Evolutionary conservation across 495 filamentous ascomycete species (phyloP).

Genomic region (Letharia columbiana): DNA sequence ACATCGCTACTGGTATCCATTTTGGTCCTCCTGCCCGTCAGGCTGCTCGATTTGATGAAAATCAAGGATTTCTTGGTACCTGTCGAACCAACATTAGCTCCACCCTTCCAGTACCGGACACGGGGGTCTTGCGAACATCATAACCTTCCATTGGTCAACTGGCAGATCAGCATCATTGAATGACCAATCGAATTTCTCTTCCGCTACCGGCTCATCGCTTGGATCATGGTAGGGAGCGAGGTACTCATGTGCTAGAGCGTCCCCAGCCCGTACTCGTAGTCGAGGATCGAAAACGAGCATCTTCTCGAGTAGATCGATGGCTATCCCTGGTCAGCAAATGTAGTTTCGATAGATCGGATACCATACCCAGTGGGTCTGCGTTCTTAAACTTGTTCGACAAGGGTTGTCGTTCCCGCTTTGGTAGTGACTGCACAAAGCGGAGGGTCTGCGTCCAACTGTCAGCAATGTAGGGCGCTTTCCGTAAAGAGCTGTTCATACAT

Average conservation of each 20-base stretch:
- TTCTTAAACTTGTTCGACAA: conserved; percentile 91
- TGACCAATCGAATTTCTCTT: conserved; percentile 99
- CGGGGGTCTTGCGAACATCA: conserved; percentile 65
- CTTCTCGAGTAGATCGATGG: conserved; percentile 84
- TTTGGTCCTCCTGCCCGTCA: conserved; percentile 28
- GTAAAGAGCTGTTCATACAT: conserved; percentile 47
- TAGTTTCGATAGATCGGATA: background rate
- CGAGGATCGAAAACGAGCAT: conserved; percentile 98
- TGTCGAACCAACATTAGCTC: conserved; percentile 37
- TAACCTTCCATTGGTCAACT: conserved; percentile 99
- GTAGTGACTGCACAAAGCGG: conserved; percentile 93
- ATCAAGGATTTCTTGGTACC: conserved; percentile 99
- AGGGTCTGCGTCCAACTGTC: conserved; percentile 55
- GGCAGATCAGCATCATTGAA: conserved; percentile 98
- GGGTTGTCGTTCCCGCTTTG: conserved; percentile 88
- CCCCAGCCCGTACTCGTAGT: conserved; percentile 75
- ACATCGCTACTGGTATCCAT: conserved; percentile 26
- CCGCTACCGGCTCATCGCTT: conserved; percentile 86
- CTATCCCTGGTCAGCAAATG: conserved; percentile 36
- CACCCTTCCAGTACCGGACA: conserved; percentile 14
- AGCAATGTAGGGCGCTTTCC: conserved; percentile 12
- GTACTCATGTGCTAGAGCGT: conserved; percentile 85
- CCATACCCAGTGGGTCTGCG: conserved; percentile 80
- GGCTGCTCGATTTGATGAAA: conserved; percentile 93
- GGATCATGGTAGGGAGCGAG: conserved; percentile 95